Base-by-base conservation (phyloP, 2,329 filamentous ascomycete genomes). In the Sphaerulina vaccinii region DNA sequence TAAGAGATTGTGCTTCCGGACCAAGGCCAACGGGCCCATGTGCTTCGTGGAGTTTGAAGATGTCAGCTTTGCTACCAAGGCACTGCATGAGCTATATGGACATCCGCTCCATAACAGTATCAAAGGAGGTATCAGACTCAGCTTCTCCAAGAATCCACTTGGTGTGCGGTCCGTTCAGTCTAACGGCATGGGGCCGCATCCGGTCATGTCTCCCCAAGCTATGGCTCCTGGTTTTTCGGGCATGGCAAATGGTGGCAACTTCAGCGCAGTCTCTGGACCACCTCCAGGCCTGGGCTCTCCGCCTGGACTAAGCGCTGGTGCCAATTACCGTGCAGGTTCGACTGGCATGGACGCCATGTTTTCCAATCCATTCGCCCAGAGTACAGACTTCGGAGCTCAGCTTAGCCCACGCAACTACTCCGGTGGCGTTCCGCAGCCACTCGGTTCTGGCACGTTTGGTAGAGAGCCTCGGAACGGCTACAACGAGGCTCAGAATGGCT, bases 31-130 rank as follows among this genome's bases (percentile, higher is more conserved):
- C 62, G 92, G 92, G 0, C 92, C 92, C 1, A 97, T 97, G 91
- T 97, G 93, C 68, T 97, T 97, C 70, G 93, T 99, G 32, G 93
- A 99, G 70, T 99, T 97, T 62, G 92, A 97, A 65, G 91, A 96
- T 64, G 80, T 95, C 9, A 87, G 88, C 1, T 92, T 90, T 65
- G 92, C 93, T 0, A 96, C 92, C 36, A 95, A 93, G 71, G 87
- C 91, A 1, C 79, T 97, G 2, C 84, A 91, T 58, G 90, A 96
- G 51, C 79, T 97, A 1, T 96, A 97, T 65, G 93, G 93, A 0
- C 83, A 87, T 43, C 84, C 82, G 42, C 79, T 97, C 24, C 90
- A 91, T 68, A 96, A 96, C 72, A 96, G 90, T 65, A 82, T 90
- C 66, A 96, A 96, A 69, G 92, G 92, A 5, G 93, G 93, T 27